Evolutionary conservation across 805 yeast species (phyloP), one percentile per base, ranked within the genome.

Genomic region (Hanseniaspora thailandica): DNA sequence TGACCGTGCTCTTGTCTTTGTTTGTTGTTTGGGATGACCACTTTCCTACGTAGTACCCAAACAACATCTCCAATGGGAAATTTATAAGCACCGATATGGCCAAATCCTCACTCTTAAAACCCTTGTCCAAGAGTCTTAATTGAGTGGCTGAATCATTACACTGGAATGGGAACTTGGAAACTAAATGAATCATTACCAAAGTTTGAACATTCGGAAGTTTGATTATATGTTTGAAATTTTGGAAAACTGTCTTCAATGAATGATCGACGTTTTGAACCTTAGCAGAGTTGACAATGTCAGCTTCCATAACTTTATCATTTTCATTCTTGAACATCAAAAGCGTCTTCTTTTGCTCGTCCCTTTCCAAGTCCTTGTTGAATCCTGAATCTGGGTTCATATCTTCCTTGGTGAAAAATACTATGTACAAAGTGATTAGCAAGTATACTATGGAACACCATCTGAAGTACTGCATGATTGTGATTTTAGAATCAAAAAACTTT

Each of bases 91-190:
- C 97, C 0, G 96, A 86, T 20, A 93, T 77, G 1, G 97, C 94
- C 38, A 93, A 70, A 63, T 93, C 97, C 66, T 93, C 98, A 64
- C 89, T 86, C 38, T 93, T 80, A 44, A 93, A 79, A 0, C 98
- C 98, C 61, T 82, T 83, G 64, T 93, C 98, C 5, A 93, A 70
- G 22, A 93, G 71, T 65, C 90, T 93, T 60, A 93, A 75, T 63
- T 90, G 90, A 1, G 97, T 93, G 28, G 95, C 97, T 7, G 93
- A 88, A 66, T 93, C 98, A 62, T 89, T 93, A 28, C 89, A 95
- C 64, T 89, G 96, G 66, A 93, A 93, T 2, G 96, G 97, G 55
- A 90, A 74, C 63, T 93, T 93, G 36, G 95, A 81, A 10, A 87
- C 66, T 41, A 93, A 66, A 61, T 88, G 89, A 8, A 93, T 77